phyloP scores from a whole-genome alignment of 2,329 filamentous ascomycete genomes.

The Lomentospora prolificans region DNA sequence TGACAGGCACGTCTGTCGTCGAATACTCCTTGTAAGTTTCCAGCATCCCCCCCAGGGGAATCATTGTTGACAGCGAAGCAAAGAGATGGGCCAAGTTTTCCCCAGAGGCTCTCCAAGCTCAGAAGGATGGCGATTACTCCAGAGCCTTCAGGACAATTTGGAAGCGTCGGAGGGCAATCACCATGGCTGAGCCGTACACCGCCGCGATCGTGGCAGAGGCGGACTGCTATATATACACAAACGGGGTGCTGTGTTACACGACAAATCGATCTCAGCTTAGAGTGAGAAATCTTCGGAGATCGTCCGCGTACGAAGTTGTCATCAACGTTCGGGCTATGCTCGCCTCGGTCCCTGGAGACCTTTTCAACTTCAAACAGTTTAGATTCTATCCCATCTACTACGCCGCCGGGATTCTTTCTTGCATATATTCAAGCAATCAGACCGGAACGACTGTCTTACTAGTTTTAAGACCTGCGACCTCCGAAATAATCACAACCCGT shows the following conservation, averaged over 20 bases:
- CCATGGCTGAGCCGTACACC: constrained; percentile 51
- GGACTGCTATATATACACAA: constrained; percentile 50
- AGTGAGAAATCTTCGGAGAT: constrained; percentile 46
- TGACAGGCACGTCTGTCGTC: background rate
- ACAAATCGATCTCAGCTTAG: constrained; percentile 36
- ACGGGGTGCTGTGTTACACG: constrained; percentile 57
- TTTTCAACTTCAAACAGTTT: constrained; percentile 25
- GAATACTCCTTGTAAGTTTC: background rate
- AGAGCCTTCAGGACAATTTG: constrained; percentile 42
- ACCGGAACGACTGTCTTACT: constrained; percentile 26
- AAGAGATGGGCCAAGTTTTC: constrained; percentile 2
- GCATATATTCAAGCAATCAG: constrained; percentile 38
- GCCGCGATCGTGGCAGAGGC: constrained; percentile 46
- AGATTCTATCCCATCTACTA: constrained; percentile 47
- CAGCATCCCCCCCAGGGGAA: background rate
- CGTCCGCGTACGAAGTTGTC: constrained; percentile 40
- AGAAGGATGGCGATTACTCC: background rate
- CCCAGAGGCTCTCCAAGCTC: background rate
- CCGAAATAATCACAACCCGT: constrained; percentile 28
- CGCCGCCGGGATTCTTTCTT: constrained; percentile 45
- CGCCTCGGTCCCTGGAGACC: constrained; percentile 23
- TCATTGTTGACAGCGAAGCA: background rate
- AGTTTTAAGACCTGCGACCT: constrained; percentile 43
- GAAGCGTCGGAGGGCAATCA: constrained; percentile 50
- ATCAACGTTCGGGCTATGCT: constrained; percentile 40